Base-by-base conservation (phyloP, 345 rosid genomes). In the Mercurialis annua region DNA sequence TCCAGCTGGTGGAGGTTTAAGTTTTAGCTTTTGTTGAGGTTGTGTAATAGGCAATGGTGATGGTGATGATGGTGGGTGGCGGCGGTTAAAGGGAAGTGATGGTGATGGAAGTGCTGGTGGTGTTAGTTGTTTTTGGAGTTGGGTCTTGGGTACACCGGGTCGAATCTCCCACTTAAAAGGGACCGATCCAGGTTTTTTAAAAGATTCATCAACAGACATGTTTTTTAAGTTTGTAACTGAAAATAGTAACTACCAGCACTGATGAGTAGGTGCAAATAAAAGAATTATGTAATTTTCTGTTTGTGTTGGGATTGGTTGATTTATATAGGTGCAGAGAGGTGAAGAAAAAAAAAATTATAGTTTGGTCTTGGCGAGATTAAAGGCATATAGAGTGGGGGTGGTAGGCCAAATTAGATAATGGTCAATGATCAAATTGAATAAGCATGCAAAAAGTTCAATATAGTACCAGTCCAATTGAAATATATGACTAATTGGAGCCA, bases 101-200 rank as follows among this genome's bases (percentile, higher is more conserved):
- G 71, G 69, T 5, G 86, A 78, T 27, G 72, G 76, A 5, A 54
- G 53, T 1, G 67, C 61, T 18, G 79, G 71, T 4, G 79, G 76
- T 30, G 67, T 40, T 1, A 74, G 56, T 6, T 51, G 60, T 38
- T 61, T 44, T 36, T 67, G 73, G 63, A 56, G 82, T 34, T 80
- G 85, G 76, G 67, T 58, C 68, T 86, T 90, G 73, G 98, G 98
- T 4, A 92, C 92, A 10, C 98, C 98, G 24, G 98, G 97, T 64
- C 98, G 92, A 81, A 89, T 79, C 86, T 93, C 98, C 98, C 97
- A 93, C 69, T 90, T 90, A 78, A 93, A 93, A 3, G 97, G 98
- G 54, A 90, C 51, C 0, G 91, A 72, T 54, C 97, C 98, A 1
- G 94, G 90, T 66, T 84, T 82, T 72, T 65, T 87, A 82, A 84